These are phyloP conservation scores for Chlamydomonas sphaeroides DNA, from an alignment of 139 green algal genomes.

Conservation along the genomic window DNA sequence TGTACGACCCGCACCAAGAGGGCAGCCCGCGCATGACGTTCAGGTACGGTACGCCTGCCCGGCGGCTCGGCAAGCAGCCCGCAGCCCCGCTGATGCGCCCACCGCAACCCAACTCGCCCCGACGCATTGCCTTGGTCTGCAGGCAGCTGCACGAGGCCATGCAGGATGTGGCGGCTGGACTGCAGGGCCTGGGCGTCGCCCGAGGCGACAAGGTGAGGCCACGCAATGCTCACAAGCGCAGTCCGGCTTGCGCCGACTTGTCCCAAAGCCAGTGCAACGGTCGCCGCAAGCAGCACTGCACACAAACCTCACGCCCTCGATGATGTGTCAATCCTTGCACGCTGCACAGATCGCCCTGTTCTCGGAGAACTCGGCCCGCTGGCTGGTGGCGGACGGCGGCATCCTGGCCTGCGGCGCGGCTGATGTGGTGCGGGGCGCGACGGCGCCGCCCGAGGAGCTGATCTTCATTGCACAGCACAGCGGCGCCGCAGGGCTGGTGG, in stretches of 20 bases:
- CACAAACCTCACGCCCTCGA: too few species aligned
- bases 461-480: constrained; percentile 83
- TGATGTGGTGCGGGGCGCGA: constrained; percentile 81
- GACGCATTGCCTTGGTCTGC: background rate
- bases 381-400: constrained; percentile 90
- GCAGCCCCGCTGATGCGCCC: too few species aligned
- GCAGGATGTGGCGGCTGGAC: constrained; percentile 60
- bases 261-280: too few species aligned
- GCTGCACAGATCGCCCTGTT: constrained; percentile 83
- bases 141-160: constrained; percentile 66
- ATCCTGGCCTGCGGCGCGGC: constrained; percentile 73
- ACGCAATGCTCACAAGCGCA: too few species aligned
- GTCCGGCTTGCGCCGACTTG: too few species aligned
- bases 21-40: constrained; percentile 49
- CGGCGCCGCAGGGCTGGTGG: constrained; percentile 66
- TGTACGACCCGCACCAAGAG: constrained; percentile 67
- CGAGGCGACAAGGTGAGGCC: constrained; percentile 57
- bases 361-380: constrained; percentile 83
- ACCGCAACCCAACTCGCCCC: background rate
- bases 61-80: too few species aligned
- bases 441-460: constrained; percentile 81
- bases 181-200: constrained; percentile 62
- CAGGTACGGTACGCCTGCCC: too few species aligned
- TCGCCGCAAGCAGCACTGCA: too few species aligned
- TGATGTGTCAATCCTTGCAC: too few species aligned